phyloP scores from a whole-genome alignment of 2,329 filamentous ascomycete species.

The Zymoseptoria crescenta region DNA sequence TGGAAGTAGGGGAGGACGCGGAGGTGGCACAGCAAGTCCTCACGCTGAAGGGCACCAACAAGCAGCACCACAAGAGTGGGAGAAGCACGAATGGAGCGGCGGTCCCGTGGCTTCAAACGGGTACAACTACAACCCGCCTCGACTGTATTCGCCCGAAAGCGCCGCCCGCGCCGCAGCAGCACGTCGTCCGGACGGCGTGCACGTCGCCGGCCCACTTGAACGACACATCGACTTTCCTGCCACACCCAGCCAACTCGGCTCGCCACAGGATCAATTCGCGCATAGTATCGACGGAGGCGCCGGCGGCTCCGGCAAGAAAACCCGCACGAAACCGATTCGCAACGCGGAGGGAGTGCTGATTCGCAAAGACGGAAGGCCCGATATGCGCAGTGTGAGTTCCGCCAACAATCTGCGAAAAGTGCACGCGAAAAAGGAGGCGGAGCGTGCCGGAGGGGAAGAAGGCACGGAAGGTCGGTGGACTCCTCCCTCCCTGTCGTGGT shows the following conservation, averaged over 20 bases:
- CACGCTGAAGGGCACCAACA: constrained; percentile 21
- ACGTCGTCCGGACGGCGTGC: constrained; percentile 3
- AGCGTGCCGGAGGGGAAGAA: constrained; percentile 20
- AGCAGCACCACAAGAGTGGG: constrained; percentile 35
- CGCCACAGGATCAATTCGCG: constrained; percentile 10
- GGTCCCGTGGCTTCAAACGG: constrained; percentile 32
- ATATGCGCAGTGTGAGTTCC: constrained; percentile 46
- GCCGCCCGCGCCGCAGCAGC: constrained; percentile 2
- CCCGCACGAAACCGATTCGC: constrained; percentile 42
- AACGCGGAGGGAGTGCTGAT: constrained; percentile 46
- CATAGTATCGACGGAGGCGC: constrained; percentile 9
- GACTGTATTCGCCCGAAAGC: constrained; percentile 11
- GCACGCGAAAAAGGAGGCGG: constrained; percentile 42
- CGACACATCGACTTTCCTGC: constrained; percentile 19
- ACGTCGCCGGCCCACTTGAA: constrained; percentile 10
- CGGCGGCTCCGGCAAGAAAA: constrained; percentile 34
- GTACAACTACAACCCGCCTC: constrained; percentile 16
- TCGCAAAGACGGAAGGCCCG: constrained; percentile 44
- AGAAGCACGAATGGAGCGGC: constrained; percentile 31
- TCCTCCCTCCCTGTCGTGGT: constrained; percentile 6
- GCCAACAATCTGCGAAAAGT: constrained; percentile 46
- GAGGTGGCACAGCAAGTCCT: constrained; percentile 26
- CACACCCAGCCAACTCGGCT: constrained; percentile 15
- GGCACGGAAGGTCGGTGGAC: constrained; percentile 20
- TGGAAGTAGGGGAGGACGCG: constrained; percentile 29